These are phyloP conservation scores for Candida qinlingensis DNA, from an alignment of 805 yeast species.

Conservation along the genomic window DNA sequence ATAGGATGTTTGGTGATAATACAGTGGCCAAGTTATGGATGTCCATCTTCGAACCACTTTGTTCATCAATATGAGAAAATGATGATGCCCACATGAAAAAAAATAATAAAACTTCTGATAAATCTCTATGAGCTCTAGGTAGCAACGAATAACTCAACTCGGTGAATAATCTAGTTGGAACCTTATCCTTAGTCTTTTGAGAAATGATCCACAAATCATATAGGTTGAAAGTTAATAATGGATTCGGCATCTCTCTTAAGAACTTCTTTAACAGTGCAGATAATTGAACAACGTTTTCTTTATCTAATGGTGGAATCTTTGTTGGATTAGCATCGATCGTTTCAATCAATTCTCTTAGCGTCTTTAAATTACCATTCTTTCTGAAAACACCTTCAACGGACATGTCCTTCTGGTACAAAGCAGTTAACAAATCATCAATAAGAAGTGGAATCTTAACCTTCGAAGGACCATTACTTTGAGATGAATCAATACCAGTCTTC, in stretches of 20 bases:
- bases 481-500: slow-evolving; percentile 76
- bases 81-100: slow-evolving; percentile 95
- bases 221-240: slow-evolving; percentile 70
- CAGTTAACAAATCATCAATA: slow-evolving; percentile 78
- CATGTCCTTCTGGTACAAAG: slow-evolving; percentile 86
- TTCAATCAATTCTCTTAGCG: slow-evolving; percentile 67
- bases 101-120: slow-evolving; percentile 77
- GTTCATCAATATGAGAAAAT: slow-evolving; percentile 88
- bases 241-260: slow-evolving; percentile 88
- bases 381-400: slow-evolving; percentile 95
- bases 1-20: slow-evolving; percentile 84
- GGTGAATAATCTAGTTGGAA: slow-evolving; percentile 45
- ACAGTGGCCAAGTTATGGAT: slow-evolving; percentile 93
- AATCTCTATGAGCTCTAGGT: slow-evolving; percentile 77
- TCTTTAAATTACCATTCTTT: slow-evolving; percentile 89
- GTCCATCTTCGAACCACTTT: slow-evolving; percentile 92
- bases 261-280: slow-evolving; percentile 92
- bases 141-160: slow-evolving; percentile 69
- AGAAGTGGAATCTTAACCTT: slow-evolving; percentile 78
- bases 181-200: slow-evolving; percentile 45
- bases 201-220: slow-evolving; percentile 76
- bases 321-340: slow-evolving; percentile 70
- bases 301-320: slow-evolving; percentile 60
- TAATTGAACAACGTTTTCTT: slow-evolving; percentile 82
- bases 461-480: slow-evolving; percentile 77